Evolutionary conservation across 2,329 filamentous ascomycete species (phyloP), one percentile per base, ranked within the genome.

Genomic region (Pseudomassariella vexata): DNA sequence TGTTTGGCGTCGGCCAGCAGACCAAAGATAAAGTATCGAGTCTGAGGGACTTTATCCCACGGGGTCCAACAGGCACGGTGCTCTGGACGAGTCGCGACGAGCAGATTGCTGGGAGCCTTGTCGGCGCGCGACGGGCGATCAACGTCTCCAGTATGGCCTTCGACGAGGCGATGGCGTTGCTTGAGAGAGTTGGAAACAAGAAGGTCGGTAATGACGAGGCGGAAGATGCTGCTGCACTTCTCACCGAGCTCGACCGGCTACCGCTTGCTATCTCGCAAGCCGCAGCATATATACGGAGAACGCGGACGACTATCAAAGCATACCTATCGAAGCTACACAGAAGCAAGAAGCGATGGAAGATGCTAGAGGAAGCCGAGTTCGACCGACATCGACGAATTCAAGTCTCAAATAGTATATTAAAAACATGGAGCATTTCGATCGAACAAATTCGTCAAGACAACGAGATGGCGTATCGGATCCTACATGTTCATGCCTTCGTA

Each of bases 391-490:
- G 55, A 35, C 12, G 45, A n/a, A 37, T 32, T 0, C 34, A 45
- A 2, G 44, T 50, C 9, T 41, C 51, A 0, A 61, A 59, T 26
- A 60, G 51, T 25, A 35, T 60, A 2, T 40, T 61, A 19, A 33
- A 50, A 24, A 60, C 55, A 3, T 61, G 49, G 56, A 34, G 25
- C 5, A 52, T 56, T 19, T 60, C 55, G 2, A 51, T 62, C 24
- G 44, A 47, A 9, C 49, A 36, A 5, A 44, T 62, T n/a, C 36
- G 31, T 8, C 26, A 42, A 24, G 52, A 56, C 19, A 54, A 42
- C 35, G 12, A 45, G 15, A 35, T 41, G 21, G 46, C 48, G 21
- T 52, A 52, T 19, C 36, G 27, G 9, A 53, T 61, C 9, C 42
- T 62, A 0, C 41, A 51, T 8, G 38, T 45, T 0, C 33, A 61